Base-by-base conservation (phyloP, 2,329 filamentous ascomycete genomes). In the Beauveria sp. region DNA sequence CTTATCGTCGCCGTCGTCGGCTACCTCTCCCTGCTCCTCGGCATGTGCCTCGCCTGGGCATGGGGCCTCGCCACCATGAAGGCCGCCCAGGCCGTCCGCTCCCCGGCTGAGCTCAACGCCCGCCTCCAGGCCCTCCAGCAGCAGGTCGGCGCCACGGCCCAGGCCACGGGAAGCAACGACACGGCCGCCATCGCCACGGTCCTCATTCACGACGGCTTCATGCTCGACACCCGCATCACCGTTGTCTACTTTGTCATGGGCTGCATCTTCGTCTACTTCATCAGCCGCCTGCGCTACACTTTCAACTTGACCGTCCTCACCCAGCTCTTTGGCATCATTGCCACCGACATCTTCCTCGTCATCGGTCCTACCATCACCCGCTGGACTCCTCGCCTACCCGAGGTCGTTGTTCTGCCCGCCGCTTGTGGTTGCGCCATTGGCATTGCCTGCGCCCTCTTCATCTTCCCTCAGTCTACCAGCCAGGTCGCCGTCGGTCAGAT, bases 21-120 rank as follows among this genome's bases (percentile, higher is more conserved):
- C 10, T 67, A 72, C 0, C 41, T 78, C 1, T 75, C 79, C 0
- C 68, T 81, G 4, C 67, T 80, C 3, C 14, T 80, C 2, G 79
- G 79, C 20, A 78, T 80, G 66, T 75, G 71, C 37, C 65, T 79
- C 0, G 78, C 74, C 5, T 81, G 79, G 78, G 77, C 71, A 5
- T 82, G 79, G 79, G 79, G 79, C 3, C 69, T 79, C 2, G 68
- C 80, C 51, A 70, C 73, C 0, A 80, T 79, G 77, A 78, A 79
- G 62, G 78, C 77, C 2, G 79, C 78, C 3, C 62, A 74, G 9
- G 76, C 78, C 1, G 73, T 74, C 2, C 70, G 79, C 16, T 71
- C 78, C 2, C 70, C 69, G 4, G 66, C 71, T 0, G 73, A 76
- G 8, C 76, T 74, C 0, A 70, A 74, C 53, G 70, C 71, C 1